Conservation (phyloP, 2,329 filamentous ascomycete genomes). For the Trichophyton mentagrophytes region DNA sequence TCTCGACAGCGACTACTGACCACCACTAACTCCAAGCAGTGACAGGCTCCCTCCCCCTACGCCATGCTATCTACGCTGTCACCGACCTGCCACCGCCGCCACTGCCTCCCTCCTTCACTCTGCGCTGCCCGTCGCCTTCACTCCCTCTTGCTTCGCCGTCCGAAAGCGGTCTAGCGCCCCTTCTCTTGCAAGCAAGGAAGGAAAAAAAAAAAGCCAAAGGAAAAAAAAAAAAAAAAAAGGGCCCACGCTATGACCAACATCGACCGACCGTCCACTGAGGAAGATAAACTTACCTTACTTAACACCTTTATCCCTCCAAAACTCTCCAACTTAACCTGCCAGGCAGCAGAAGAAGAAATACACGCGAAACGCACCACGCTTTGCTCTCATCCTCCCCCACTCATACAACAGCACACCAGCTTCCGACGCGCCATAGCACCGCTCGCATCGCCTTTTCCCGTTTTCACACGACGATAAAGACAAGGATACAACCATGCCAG, state of each 20-base stretch:
- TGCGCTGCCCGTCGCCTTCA: not conserved
- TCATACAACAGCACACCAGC: conserved; percentile 9
- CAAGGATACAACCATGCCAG: conserved; percentile 45
- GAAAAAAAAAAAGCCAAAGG: not conserved
- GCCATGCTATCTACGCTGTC: not conserved
- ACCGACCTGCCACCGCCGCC: not conserved
- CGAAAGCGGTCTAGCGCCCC: not conserved
- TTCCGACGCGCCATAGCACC: conserved; percentile 9
- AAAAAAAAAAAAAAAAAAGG: not conserved
- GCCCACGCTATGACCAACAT: not conserved
- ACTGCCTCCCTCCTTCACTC: not conserved
- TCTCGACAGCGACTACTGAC: not conserved
- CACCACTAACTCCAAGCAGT: not conserved
- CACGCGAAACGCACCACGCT: not conserved
- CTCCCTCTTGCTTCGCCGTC: not conserved
- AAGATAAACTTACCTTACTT: not conserved
- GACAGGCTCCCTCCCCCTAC: not conserved
- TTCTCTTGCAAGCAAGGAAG: not conserved
- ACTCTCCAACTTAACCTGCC: not conserved
- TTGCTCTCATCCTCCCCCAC: not conserved
- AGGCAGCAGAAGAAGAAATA: not conserved
- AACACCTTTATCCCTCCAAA: not conserved
- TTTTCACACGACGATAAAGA: not conserved
- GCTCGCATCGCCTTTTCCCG: not conserved
- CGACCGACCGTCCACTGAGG: not conserved